phyloP scores from a whole-genome alignment of 176 grass and related monocot genomes.

The Ananas comosus region DNA sequence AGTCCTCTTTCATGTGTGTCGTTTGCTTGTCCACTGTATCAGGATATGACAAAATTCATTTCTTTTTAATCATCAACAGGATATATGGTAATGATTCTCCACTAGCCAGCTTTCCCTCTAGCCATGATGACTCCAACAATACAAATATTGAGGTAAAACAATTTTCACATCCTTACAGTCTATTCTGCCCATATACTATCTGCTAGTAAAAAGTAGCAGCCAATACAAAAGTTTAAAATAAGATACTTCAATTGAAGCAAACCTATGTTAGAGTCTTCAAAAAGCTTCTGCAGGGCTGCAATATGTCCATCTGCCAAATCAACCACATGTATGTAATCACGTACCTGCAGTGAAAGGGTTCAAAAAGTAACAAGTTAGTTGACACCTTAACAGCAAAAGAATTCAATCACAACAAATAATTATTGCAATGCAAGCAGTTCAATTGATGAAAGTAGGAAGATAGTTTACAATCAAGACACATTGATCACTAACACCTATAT shows the following conservation, averaged over 20 bases:
- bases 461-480: background rate
- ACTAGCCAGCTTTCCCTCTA: too few relatives aligned
- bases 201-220: background rate
- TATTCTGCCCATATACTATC: background rate
- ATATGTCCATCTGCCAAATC: conserved; percentile 90
- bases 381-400: background rate
- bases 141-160: too few relatives aligned
- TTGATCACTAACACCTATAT: background rate
- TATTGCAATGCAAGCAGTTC: background rate
- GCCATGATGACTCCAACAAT: too few relatives aligned
- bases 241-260: background rate
- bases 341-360: conserved; percentile 31
- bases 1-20: too few relatives aligned
- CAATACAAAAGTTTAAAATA: background rate
- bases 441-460: background rate
- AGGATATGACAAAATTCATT: too few relatives aligned
- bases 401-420: background rate
- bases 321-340: conserved; percentile 84
- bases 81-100: too few relatives aligned
- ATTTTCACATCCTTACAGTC: too few relatives aligned
- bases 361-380: conserved; percentile 11
- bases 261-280: conserved; percentile 55
- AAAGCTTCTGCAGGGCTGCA: conserved; percentile 68
- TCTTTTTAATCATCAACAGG: too few relatives aligned
- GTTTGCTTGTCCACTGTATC: too few relatives aligned